A percentile compares a stretch with the other conserved stretches of the same genome.
These are phyloP conservation scores for Capsicum pubescens DNA, from an alignment of 257 asterid species.

Conservation along the genomic window DNA sequence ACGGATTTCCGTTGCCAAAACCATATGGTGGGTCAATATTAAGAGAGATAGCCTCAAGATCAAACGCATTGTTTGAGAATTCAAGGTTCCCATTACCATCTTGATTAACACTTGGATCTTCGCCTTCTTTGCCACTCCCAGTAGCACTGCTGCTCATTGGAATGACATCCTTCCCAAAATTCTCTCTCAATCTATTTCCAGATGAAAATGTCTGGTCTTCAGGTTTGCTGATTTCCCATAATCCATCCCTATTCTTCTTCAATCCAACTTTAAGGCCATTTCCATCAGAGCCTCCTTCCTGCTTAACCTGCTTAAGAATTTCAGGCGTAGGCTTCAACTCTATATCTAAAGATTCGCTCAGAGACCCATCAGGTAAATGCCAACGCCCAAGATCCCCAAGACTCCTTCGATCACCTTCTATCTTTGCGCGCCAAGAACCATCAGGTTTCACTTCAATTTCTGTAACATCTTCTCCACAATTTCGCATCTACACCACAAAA, in stretches of 20 bases:
- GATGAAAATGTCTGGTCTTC: conserved; percentile 54
- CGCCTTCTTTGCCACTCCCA: conserved; percentile 87
- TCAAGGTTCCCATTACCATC: conserved; percentile 69
- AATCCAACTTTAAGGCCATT: conserved; percentile 74
- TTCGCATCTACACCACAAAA: conserved; percentile 54
- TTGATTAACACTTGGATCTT: conserved; percentile 88
- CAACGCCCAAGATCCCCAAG: conserved; percentile 87
- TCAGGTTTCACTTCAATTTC: conserved; percentile 97
- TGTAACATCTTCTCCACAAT: conserved; percentile 80
- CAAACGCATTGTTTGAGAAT: conserved; percentile 63
- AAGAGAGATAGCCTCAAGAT: conserved; percentile 69
- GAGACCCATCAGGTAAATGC: conserved; percentile 91
- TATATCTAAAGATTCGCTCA: conserved; percentile 51
- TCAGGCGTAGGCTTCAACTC: conserved; percentile 74
- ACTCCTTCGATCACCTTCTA: conserved; percentile 73
- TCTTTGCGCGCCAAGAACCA: conserved; percentile 97
- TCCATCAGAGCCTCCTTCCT: conserved; percentile 79
- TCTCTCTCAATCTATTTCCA: conserved; percentile 50
- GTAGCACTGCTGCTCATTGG: conserved; percentile 93
- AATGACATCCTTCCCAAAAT: conserved; percentile 48
- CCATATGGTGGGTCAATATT: conserved; percentile 54
- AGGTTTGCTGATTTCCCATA: conserved; percentile 78
- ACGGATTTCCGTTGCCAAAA: conserved; percentile 45
- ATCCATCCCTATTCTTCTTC: conserved; percentile 67
- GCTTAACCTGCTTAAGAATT: conserved; percentile 60